These are phyloP conservation scores for Betula pendula DNA, from an alignment of 306 rosid genomes.

Conservation along the genomic window DNA sequence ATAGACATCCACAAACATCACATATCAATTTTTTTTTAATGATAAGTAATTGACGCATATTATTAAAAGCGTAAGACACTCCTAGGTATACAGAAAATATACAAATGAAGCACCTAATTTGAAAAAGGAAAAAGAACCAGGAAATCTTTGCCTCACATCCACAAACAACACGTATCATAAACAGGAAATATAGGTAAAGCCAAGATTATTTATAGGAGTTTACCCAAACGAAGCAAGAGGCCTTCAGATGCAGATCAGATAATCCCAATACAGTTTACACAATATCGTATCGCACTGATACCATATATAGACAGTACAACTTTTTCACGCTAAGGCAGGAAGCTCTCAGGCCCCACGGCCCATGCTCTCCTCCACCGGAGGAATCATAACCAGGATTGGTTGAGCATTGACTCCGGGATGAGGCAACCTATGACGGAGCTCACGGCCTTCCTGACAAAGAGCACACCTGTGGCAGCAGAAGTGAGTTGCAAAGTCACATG, in stretches of 20 bases:
- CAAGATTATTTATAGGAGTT: slow-evolving; percentile 7
- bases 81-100: too few relatives aligned
- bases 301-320: slow-evolving; percentile 22
- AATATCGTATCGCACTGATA: slow-evolving; percentile 5
- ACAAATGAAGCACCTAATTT: too few relatives aligned
- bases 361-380: slow-evolving; percentile 88
- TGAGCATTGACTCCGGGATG: slow-evolving; percentile 91
- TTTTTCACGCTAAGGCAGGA: slow-evolving; percentile 3
- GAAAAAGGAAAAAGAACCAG: too few relatives aligned
- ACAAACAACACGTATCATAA: not conserved
- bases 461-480: slow-evolving; percentile 84
- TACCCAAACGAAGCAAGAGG: not conserved
- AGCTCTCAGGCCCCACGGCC: slow-evolving; percentile 59
- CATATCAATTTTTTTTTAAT: too few relatives aligned
- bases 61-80: too few relatives aligned
- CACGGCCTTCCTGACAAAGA: slow-evolving; percentile 97
- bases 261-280: not conserved
- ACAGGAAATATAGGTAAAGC: slow-evolving; percentile 2
- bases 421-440: slow-evolving; percentile 83
- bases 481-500: slow-evolving; percentile 81
- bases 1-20: not conserved
- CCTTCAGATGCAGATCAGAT: slow-evolving; percentile 4
- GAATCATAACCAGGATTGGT: slow-evolving; percentile 76
- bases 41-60: too few relatives aligned
- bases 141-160: not conserved